Evolutionary conservation across 306 rosid genomes (phyloP).

Genomic region (Macrotyloma uniflorum): DNA sequence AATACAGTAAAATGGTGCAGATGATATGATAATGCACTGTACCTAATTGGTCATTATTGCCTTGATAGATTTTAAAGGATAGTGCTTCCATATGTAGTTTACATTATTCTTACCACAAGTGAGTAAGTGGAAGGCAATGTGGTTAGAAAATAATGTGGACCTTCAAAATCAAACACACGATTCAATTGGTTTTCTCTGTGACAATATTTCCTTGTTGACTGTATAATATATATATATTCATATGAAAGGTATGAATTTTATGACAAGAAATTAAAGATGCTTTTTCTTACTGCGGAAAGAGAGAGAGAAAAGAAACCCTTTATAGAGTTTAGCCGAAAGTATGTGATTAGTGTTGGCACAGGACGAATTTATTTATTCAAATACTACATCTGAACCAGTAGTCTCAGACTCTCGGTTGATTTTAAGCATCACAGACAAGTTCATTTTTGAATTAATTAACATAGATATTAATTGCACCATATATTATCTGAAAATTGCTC

Average conservation of each 20-base stretch:
- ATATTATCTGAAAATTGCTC: neutral
- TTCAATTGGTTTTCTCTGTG: neutral
- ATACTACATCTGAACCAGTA: neutral
- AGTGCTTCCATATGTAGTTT: neutral
- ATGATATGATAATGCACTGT: slow-evolving; percentile 17
- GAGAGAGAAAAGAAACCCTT: neutral
- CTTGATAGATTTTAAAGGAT: neutral
- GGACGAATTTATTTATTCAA: neutral
- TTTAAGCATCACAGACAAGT: neutral
- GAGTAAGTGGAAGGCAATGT: neutral
- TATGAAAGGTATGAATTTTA: neutral
- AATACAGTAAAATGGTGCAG: slow-evolving; percentile 8
- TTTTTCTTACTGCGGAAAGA: neutral
- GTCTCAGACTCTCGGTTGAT: neutral
- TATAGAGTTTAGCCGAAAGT: neutral
- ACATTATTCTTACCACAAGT: neutral
- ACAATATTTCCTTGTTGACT: neutral
- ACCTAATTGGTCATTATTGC: slow-evolving; percentile 38
- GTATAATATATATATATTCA: neutral
- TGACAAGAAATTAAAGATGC: neutral
- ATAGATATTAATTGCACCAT: no score
- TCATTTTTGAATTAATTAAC: neutral
- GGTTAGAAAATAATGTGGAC: neutral
- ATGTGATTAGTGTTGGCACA: neutral
- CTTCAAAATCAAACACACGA: neutral